Percentiles rank a stretch among this genome's conserved stretches.
phyloP scores from a whole-genome alignment of 1,284 basidiomycete genomes.

The Rugosomyces carneus region DNA sequence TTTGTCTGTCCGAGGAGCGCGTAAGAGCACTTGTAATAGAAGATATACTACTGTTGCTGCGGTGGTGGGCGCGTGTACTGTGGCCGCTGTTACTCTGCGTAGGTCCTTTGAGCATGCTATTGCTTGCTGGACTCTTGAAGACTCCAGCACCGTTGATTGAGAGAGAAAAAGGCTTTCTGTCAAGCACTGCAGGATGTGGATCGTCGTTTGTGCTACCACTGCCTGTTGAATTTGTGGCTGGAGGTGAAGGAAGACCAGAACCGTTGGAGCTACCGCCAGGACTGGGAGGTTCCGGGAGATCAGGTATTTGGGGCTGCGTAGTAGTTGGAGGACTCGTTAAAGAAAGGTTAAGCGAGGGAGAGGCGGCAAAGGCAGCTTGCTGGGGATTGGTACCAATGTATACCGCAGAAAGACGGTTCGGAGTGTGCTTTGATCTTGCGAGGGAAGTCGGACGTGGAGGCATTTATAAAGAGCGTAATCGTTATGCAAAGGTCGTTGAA shows the following conservation, averaged over 20 bases:
- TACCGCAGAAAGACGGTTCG: constrained; percentile 33
- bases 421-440: constrained; percentile 18
- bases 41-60: constrained; percentile 21
- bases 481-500: constrained; percentile 2
- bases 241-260: constrained; percentile 71
- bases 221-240: constrained; percentile 74
- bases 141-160: background rate
- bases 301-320: constrained; percentile 35
- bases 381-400: constrained; percentile 27
- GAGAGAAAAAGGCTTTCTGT: constrained; percentile 23
- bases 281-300: constrained; percentile 65
- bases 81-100: background rate
- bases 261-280: constrained; percentile 42
- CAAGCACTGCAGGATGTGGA: constrained; percentile 41
- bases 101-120: constrained; percentile 5
- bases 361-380: constrained; percentile 28
- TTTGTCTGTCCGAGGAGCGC: background rate
- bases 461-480: constrained; percentile 17
- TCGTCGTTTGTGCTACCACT: constrained; percentile 66
- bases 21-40: constrained; percentile 2
- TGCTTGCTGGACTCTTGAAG: background rate
- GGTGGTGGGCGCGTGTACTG: constrained; percentile 6
- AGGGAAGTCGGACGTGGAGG: constrained; percentile 24
- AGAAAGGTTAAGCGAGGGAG: constrained; percentile 20
- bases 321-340: constrained; percentile 23